Conservation (phyloP, 1,284 basidiomycete species). For the Xerocomus amazonicus region DNA sequence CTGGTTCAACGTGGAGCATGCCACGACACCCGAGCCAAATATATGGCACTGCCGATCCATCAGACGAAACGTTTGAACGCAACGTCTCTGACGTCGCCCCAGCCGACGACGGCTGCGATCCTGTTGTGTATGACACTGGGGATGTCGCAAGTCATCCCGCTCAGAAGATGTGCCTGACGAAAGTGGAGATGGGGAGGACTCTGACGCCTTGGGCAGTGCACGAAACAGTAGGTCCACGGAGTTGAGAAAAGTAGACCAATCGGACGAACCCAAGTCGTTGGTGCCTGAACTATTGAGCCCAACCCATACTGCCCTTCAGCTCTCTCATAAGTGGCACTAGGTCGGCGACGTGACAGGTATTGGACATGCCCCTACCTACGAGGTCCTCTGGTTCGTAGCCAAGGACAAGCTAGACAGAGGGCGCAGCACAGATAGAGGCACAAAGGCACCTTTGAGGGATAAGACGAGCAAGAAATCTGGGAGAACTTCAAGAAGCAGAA, state of each 20-base stretch:
- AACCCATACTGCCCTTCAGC: slow-evolving; percentile 64
- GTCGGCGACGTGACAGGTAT: slow-evolving; percentile 87
- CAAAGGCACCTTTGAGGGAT: slow-evolving; percentile 84
- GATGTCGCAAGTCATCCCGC: not conserved
- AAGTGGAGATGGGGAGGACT: not conserved
- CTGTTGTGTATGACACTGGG: not conserved
- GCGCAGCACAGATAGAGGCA: slow-evolving; percentile 74
- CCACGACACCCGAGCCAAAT: slow-evolving; percentile 89
- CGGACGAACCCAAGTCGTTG: slow-evolving; percentile 14
- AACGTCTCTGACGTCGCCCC: not conserved
- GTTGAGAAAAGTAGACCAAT: slow-evolving; percentile 20
- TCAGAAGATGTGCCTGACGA: not conserved
- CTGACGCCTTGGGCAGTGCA: slow-evolving; percentile 53
- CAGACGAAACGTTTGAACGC: not conserved
- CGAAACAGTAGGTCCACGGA: slow-evolving; percentile 78
- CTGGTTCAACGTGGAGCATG: slow-evolving; percentile 80
- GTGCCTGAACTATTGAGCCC: slow-evolving; percentile 16
- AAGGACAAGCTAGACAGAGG: slow-evolving; percentile 69
- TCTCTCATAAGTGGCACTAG: slow-evolving; percentile 89
- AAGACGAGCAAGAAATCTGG: slow-evolving; percentile 85
- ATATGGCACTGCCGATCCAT: slow-evolving; percentile 45
- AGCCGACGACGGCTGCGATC: slow-evolving; percentile 4
- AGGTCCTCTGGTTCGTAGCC: slow-evolving; percentile 83
- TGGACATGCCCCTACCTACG: slow-evolving; percentile 70
- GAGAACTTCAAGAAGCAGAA: slow-evolving; percentile 53